Percentiles rank a stretch among this genome's conserved stretches.
Evolutionary conservation across 2,329 filamentous ascomycete species (phyloP).

Genomic region (Trichophyton verrucosum): DNA sequence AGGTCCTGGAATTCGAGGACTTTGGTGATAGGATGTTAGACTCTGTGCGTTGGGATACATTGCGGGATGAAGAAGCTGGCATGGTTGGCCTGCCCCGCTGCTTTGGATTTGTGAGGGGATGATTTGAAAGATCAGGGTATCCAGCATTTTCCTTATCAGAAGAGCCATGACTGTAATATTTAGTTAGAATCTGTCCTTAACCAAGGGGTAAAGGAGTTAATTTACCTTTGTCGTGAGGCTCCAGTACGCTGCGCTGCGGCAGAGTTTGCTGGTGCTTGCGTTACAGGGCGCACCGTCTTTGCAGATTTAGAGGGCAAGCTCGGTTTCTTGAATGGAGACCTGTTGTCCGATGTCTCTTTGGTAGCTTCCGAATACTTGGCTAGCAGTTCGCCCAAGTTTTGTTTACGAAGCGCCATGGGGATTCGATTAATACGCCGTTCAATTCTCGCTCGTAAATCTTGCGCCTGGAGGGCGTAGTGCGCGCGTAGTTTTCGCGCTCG

Average conservation of each 20-base stretch:
- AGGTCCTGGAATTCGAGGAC: conserved; percentile 64
- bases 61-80: conserved; percentile 28
- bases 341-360: conserved; percentile 33
- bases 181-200: conserved; percentile 6
- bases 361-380: conserved; percentile 36
- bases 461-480: conserved; percentile 78
- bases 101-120: conserved; percentile 54
- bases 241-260: conserved; percentile 15
- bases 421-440: conserved; percentile 92
- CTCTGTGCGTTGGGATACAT: conserved; percentile 34
- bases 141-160: conserved; percentile 65
- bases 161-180: conserved; percentile 50
- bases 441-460: conserved; percentile 70
- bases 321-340: conserved; percentile 25
- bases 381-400: conserved; percentile 70
- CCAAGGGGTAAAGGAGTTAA: background rate
- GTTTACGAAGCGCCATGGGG: conserved; percentile 62
- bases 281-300: conserved; percentile 20
- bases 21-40: conserved; percentile 64
- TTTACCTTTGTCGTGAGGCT: conserved; percentile 11
- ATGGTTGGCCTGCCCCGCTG: conserved; percentile 43
- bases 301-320: conserved; percentile 21
- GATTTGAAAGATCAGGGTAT: conserved; percentile 26
- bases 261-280: conserved; percentile 17
- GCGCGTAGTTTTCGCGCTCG: conserved; percentile 75